Base-by-base conservation (phyloP, 129 eudicot species). In the Ambrosia trifida region DNA sequence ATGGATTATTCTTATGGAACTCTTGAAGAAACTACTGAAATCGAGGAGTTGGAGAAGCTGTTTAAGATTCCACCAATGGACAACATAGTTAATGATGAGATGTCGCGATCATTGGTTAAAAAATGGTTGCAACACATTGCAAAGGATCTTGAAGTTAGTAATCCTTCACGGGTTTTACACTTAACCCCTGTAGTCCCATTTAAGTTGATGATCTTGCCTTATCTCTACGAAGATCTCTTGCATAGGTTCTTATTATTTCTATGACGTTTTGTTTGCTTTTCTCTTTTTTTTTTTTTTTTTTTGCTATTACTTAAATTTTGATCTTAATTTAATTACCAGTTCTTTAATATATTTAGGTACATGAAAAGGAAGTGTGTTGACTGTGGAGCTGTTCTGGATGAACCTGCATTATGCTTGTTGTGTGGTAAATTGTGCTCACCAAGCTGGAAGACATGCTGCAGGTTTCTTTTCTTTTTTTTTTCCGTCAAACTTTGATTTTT, bases 371-470 rank as follows among this genome's bases (percentile, higher is more conserved):
- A 52, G 47, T 94, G 99, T 78, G 81, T 85, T 13, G 83, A 82
- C 43, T 94, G 99, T 69, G 95, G 83, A 59, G 76, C 77, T 49
- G 82, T 80, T 77, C 86, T 74, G 70, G 93, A 89, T 33, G 94
- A 94, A 53, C 97, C 97, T 74, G 99, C 96, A 43, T 81, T 94
- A 64, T 94, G 99, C 85, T 82, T 94, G 76, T 72, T 90, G 54
- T 94, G 99, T 78, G 99, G 99, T 69, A 78, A 82, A 79, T 76
- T 90, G 81, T 94, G 99, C 83, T 87, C 97, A 2, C 97, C 97
- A 51, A 79, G 59, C 74, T 87, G 99, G 99, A 94, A 82, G 83
- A 60, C 76, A 14, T 94, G 99, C 80, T 94, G 99, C 99, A 87
- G 96, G 99, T 94, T 4, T 56, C 16, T 31, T 72, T 11, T n/a